Conservation (phyloP, 441 rosid species). For the Dalechampia spathulata region DNA sequence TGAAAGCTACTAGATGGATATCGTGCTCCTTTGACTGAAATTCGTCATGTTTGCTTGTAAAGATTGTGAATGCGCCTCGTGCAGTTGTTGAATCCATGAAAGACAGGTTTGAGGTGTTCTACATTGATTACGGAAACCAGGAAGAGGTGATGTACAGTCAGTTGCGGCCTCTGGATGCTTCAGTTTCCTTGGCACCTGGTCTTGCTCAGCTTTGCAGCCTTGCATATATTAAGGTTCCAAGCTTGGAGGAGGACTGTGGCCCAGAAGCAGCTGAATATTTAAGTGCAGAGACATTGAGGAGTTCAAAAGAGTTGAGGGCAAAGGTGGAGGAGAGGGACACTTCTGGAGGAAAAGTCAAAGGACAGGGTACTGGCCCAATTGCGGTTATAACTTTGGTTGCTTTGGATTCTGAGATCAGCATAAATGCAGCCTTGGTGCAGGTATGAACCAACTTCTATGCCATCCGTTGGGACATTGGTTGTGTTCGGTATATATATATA, state of each 20-base stretch:
- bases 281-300: slow-evolving; percentile 48
- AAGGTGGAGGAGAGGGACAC: slow-evolving; percentile 81
- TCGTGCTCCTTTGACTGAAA: neutral
- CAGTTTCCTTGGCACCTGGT: slow-evolving; percentile 62
- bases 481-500: too few relatives aligned
- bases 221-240: slow-evolving; percentile 83
- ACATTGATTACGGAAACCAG: slow-evolving; percentile 93
- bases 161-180: slow-evolving; percentile 65
- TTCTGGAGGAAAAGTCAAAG: slow-evolving; percentile 84
- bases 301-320: slow-evolving; percentile 65
- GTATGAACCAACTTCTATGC: too few relatives aligned
- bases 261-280: slow-evolving; percentile 74
- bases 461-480: too few relatives aligned
- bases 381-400: slow-evolving; percentile 66
- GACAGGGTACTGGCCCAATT: slow-evolving; percentile 88
- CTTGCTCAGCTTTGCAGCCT: slow-evolving; percentile 94
- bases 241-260: slow-evolving; percentile 74
- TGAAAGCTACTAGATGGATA: too few relatives aligned
- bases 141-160: slow-evolving; percentile 68
- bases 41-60: slow-evolving; percentile 11
- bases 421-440: slow-evolving; percentile 89
- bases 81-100: slow-evolving; percentile 59
- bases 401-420: slow-evolving; percentile 69
- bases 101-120: slow-evolving; percentile 88
- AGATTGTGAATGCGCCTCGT: slow-evolving; percentile 91